Percentiles rank a stretch among this genome's conserved stretches.
Conservation (phyloP, 2,329 filamentous ascomycete genomes). For the Alternaria tenuissima region DNA sequence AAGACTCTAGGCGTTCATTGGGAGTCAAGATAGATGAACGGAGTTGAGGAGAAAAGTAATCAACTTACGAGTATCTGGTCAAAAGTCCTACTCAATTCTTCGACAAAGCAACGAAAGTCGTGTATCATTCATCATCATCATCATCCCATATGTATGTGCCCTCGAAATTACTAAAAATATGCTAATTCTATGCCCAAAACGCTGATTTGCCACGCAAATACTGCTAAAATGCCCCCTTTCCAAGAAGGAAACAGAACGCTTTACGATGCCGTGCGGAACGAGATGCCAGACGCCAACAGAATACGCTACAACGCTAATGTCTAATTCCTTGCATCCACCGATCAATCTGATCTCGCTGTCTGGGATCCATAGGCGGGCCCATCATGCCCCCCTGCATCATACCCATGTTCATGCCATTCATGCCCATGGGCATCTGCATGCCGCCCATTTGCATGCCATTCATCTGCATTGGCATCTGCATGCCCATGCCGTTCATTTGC, state of each 20-base stretch:
- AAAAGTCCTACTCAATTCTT: neutral
- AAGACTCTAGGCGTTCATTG: neutral
- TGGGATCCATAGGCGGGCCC: slow-evolving; percentile 53
- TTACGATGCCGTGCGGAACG: neutral
- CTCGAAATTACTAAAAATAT: neutral
- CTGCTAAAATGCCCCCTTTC: neutral
- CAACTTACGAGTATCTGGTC: neutral
- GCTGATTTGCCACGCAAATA: neutral
- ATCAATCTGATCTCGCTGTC: slow-evolving; percentile 66
- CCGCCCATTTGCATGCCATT: neutral
- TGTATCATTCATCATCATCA: neutral
- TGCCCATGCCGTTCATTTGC: slow-evolving; percentile 3
- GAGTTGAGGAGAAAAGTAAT: neutral
- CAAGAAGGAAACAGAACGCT: neutral
- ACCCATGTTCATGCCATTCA: slow-evolving; percentile 31
- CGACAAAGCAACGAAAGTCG: neutral
- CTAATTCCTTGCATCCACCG: slow-evolving; percentile 62
- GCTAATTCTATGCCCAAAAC: neutral
- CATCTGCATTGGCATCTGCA: slow-evolving; percentile 12
- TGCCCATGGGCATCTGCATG: slow-evolving; percentile 25
- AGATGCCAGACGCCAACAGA: neutral
- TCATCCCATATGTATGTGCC: neutral
- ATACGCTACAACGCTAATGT: slow-evolving; percentile 16
- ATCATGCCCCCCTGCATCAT: slow-evolving; percentile 35
- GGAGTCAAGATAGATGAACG: neutral